phyloP scores from a whole-genome alignment of 73 alveolate species.

The Tetrahymena thermophila region DNA sequence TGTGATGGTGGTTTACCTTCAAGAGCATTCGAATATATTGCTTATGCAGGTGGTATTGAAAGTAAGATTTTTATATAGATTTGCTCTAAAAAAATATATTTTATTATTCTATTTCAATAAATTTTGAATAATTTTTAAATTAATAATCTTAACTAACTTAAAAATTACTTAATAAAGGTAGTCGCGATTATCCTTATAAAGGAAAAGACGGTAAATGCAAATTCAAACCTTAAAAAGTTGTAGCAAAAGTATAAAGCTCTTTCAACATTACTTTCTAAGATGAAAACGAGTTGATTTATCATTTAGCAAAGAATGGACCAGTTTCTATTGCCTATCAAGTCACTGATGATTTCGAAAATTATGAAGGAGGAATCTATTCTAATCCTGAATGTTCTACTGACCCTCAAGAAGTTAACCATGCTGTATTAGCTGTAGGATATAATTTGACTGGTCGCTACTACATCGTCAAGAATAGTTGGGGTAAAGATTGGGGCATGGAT shows the following conservation, averaged over 20 bases:
- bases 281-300: neutral
- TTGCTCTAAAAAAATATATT: too few species aligned
- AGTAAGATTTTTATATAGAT: neutral
- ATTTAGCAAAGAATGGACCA: slow-evolving; percentile 13
- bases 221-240: neutral
- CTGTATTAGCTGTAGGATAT: slow-evolving; percentile 32
- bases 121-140: too few species aligned
- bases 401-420: neutral
- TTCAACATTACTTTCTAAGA: neutral
- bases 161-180: neutral
- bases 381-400: neutral
- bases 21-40: neutral
- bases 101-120: too few species aligned
- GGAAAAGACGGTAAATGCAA: neutral
- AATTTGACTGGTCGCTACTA: neutral
- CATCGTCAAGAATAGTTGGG: slow-evolving; percentile 52
- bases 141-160: too few species aligned
- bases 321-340: slow-evolving; percentile 52
- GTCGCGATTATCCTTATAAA: neutral
- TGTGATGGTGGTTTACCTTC: slow-evolving; percentile 50
- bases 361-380: neutral
- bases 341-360: slow-evolving; percentile 29
- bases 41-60: neutral
- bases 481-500: slow-evolving; percentile 47
- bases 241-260: neutral